Evolutionary conservation across 2,329 filamentous ascomycete species (phyloP).

Genomic region (Fusarium stilboides): DNA sequence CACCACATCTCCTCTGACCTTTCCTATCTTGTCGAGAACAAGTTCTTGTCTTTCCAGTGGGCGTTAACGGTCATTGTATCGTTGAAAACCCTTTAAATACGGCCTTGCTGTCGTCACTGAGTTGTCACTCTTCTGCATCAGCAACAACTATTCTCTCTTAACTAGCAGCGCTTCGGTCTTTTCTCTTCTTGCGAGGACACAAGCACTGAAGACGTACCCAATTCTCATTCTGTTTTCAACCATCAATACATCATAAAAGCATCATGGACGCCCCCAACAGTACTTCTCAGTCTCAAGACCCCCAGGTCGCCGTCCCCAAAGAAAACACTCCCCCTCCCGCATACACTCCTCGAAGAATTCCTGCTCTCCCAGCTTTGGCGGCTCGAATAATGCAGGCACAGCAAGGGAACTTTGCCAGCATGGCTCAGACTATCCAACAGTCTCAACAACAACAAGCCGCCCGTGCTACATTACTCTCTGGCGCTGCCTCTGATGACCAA

Average conservation of each 20-base stretch:
- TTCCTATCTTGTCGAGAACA: conserved; percentile 39
- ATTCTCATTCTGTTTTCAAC: background rate
- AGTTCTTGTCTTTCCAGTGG: conserved; percentile 32
- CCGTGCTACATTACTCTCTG: conserved; percentile 21
- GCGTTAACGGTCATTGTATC: conserved; percentile 24
- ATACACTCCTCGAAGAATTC: conserved; percentile 47
- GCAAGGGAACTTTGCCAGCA: conserved; percentile 14
- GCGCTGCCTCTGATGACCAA: conserved; percentile 30
- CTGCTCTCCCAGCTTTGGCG: conserved; percentile 34
- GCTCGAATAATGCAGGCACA: conserved; percentile 38
- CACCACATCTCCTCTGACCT: conserved; percentile 23
- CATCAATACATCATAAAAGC: background rate
- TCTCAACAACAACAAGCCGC: conserved; percentile 23
- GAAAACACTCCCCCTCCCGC: conserved; percentile 51
- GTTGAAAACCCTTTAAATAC: conserved; percentile 36
- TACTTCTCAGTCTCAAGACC: conserved; percentile 31
- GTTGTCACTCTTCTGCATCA: background rate
- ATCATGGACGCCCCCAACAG: conserved; percentile 39
- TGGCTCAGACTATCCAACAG: conserved; percentile 13
- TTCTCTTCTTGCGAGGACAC: background rate
- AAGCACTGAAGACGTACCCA: background rate
- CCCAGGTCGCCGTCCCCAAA: conserved; percentile 41
- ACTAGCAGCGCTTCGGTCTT: background rate
- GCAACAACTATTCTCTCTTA: conserved; percentile 3
- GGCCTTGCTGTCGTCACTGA: conserved; percentile 14